phyloP scores from a whole-genome alignment of 495 filamentous ascomycete species.

The Xylaria longipes region DNA sequence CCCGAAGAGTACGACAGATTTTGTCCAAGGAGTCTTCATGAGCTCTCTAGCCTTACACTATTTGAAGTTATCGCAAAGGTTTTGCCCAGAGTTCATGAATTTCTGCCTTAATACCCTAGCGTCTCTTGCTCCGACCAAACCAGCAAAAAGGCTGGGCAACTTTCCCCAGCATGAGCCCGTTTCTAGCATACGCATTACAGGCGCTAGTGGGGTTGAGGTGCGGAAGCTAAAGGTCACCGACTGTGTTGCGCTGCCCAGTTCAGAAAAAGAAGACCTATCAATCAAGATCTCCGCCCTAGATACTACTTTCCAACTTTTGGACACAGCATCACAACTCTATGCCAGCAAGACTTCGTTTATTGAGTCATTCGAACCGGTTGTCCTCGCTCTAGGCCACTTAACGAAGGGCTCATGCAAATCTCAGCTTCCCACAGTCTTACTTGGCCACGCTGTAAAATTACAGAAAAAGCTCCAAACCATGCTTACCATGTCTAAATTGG shows the following conservation, averaged over 20 bases:
- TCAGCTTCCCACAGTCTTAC: conserved; percentile 54
- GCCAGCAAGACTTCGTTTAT: conserved; percentile 69
- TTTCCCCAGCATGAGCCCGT: conserved; percentile 69
- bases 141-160: conserved; percentile 50
- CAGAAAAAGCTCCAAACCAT: conserved; percentile 53
- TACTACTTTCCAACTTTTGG: conserved; percentile 63
- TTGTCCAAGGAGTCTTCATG: conserved; percentile 78
- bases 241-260: conserved; percentile 42
- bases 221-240: conserved; percentile 61
- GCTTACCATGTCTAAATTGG: conserved; percentile 62
- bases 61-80: conserved; percentile 79
- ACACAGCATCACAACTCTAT: conserved; percentile 68
- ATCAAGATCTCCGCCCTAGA: conserved; percentile 66
- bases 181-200: conserved; percentile 58
- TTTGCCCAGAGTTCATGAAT: conserved; percentile 85
- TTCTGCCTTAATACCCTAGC: conserved; percentile 80
- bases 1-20: conserved; percentile 66
- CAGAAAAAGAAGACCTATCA: conserved; percentile 43
- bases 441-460: conserved; percentile 45
- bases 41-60: conserved; percentile 79
- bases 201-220: conserved; percentile 38
- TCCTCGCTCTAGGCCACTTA: conserved; percentile 62
- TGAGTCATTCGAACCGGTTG: conserved; percentile 72
- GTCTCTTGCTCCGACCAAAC: conserved; percentile 64
- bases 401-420: conserved; percentile 53